phyloP scores from a whole-genome alignment of 352 stramenopile genomes.

The Pythium brassicae region DNA sequence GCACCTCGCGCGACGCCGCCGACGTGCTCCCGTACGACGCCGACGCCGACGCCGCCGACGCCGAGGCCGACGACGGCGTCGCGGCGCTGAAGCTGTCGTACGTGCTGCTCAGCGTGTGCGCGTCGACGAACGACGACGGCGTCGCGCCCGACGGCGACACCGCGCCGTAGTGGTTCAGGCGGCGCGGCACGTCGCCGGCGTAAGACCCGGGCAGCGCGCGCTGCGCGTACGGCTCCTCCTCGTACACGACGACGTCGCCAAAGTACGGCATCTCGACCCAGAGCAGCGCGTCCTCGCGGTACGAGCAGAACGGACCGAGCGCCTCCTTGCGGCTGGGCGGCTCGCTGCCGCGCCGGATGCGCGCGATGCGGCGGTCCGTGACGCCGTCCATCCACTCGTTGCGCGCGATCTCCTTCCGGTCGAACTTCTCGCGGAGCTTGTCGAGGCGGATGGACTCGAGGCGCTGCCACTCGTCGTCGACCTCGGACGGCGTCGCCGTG shows the following conservation, averaged over 20 bases:
- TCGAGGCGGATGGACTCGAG: slow-evolving; percentile 82
- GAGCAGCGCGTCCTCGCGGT: slow-evolving; percentile 75
- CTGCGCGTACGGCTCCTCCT: slow-evolving; percentile 89
- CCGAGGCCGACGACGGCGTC: slow-evolving; percentile 10
- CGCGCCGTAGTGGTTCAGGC: slow-evolving; percentile 31
- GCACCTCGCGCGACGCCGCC: slow-evolving; percentile 27
- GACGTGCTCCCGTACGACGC: slow-evolving; percentile 17
- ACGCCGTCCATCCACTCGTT: slow-evolving; percentile 92
- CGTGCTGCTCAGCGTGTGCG: slow-evolving; percentile 39
- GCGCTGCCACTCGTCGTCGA: slow-evolving; percentile 65
- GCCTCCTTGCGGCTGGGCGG: slow-evolving; percentile 63
- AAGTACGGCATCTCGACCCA: slow-evolving; percentile 91
- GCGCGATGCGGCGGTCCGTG: slow-evolving; percentile 79
- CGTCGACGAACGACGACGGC: slow-evolving; percentile 26
- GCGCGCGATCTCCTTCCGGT: slow-evolving; percentile 78
- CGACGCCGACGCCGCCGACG: background rate
- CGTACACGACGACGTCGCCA: slow-evolving; percentile 88
- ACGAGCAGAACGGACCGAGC: slow-evolving; percentile 74
- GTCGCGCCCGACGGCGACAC: slow-evolving; percentile 12
- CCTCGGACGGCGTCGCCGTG: slow-evolving; percentile 64
- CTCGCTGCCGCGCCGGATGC: slow-evolving; percentile 77
- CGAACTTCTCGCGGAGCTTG: slow-evolving; percentile 87
- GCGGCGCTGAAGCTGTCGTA: slow-evolving; percentile 31
- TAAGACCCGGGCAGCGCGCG: slow-evolving; percentile 55
- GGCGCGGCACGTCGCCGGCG: slow-evolving; percentile 37